These are phyloP conservation scores for Diplodia sapinea DNA, from an alignment of 2,329 filamentous ascomycete genomes.

Conservation along the genomic window DNA sequence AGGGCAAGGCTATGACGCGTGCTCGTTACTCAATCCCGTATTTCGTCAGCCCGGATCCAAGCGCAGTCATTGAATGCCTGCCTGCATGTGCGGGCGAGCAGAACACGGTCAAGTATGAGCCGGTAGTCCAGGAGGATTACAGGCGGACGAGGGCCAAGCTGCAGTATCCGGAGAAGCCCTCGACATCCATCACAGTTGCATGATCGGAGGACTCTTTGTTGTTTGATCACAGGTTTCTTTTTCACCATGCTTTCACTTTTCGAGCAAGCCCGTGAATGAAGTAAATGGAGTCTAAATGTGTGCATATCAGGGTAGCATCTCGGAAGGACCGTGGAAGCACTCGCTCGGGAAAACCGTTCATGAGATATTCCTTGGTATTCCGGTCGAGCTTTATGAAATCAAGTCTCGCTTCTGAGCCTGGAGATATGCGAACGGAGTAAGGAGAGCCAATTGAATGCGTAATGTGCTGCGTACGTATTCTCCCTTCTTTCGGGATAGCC, in stretches of 20 bases:
- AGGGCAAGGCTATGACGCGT: constrained; percentile 52
- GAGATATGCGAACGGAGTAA: too few species aligned
- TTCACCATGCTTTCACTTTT: too few species aligned
- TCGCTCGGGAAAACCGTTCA: neutral
- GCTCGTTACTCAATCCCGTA: constrained; percentile 66
- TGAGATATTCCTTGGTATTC: neutral
- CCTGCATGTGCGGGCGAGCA: constrained; percentile 10
- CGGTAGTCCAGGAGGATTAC: constrained; percentile 30
- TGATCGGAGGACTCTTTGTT: neutral
- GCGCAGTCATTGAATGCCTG: constrained; percentile 54
- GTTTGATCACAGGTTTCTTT: neutral
- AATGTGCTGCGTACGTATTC: too few species aligned
- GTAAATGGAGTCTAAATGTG: neutral
- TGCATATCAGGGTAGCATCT: neutral
- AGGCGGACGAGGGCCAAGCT: constrained; percentile 29
- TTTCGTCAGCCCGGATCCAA: constrained; percentile 60
- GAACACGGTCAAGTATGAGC: constrained; percentile 30
- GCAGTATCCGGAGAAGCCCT: constrained; percentile 26
- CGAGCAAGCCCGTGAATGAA: neutral
- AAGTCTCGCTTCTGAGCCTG: too few species aligned
- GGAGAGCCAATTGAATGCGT: too few species aligned
- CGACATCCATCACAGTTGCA: constrained; percentile 4
- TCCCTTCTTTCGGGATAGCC: too few species aligned
- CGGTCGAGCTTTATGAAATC: neutral
- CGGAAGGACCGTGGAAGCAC: constrained; percentile 12